These are phyloP conservation scores for Mycena filopes DNA, from an alignment of 768 basidiomycete species.

Conservation along the genomic window DNA sequence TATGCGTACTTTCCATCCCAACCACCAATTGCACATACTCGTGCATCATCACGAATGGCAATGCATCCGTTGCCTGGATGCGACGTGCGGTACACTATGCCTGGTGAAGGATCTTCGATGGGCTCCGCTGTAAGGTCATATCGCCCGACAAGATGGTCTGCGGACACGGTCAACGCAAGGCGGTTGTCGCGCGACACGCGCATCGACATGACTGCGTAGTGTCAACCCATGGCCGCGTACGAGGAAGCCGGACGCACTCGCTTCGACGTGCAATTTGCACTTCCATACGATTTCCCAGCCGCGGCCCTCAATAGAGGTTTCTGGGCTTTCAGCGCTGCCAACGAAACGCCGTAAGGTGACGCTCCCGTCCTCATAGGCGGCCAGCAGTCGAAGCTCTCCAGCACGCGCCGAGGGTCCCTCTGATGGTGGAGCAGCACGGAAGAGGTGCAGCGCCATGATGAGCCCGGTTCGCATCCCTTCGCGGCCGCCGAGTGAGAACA, in stretches of 20 bases:
- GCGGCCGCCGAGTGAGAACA: conserved; percentile 55
- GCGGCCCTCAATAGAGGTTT: conserved; percentile 71
- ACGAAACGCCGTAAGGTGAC: conserved; percentile 74
- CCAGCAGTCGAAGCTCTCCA: conserved; percentile 67
- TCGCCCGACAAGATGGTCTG: conserved; percentile 80
- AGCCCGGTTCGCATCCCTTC: conserved; percentile 73
- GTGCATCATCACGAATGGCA: conserved; percentile 79
- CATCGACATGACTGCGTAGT: conserved; percentile 84
- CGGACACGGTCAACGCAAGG: conserved; percentile 84
- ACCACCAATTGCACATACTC: conserved; percentile 87
- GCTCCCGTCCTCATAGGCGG: conserved; percentile 89
- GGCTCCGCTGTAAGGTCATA: conserved; percentile 61
- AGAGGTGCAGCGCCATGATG: conserved; percentile 89
- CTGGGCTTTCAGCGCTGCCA: conserved; percentile 35
- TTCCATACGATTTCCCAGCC: conserved; percentile 83
- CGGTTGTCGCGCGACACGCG: conserved; percentile 65
- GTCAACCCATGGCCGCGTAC: neutral
- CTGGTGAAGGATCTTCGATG: conserved; percentile 33
- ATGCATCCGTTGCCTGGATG: conserved; percentile 83
- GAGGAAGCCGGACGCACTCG: conserved; percentile 57
- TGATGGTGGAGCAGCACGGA: conserved; percentile 39
- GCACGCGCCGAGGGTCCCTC: conserved; percentile 44
- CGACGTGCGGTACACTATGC: conserved; percentile 67
- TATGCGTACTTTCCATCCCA: conserved; percentile 92
- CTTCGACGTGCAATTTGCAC: conserved; percentile 74